Percentiles rank a stretch among this genome's conserved stretches.
These are phyloP conservation scores for Lichtheimia corymbifera DNA, from an alignment of 371 early-diverging fungal genomes.

Conservation along the genomic window DNA sequence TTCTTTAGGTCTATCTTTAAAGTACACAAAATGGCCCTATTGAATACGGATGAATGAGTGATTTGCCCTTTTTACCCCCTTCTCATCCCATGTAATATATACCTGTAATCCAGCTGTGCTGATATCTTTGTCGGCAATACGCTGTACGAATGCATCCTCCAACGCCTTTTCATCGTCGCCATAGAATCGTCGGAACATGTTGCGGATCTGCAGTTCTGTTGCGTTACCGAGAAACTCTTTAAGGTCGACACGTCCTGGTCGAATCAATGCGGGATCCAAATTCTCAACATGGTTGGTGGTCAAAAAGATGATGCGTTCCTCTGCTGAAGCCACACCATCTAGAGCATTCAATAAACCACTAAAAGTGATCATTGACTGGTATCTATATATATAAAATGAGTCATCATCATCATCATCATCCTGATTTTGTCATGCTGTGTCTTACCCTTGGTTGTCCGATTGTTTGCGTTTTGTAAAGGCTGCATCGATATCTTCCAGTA, in stretches of 20 bases:
- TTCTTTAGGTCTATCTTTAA: constrained; percentile 73
- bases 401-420: too few species aligned
- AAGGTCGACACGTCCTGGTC: constrained; percentile 98
- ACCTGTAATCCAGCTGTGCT: constrained; percentile 83
- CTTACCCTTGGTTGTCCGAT: constrained; percentile 62
- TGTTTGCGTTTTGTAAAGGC: constrained; percentile 84
- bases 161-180: constrained; percentile 49
- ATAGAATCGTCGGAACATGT: constrained; percentile 92
- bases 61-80: too few species aligned
- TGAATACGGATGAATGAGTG: neutral
- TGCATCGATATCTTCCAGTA: constrained; percentile 99
- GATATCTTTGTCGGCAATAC: constrained; percentile 47
- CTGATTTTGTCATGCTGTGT: neutral
- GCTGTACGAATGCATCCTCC: constrained; percentile 73
- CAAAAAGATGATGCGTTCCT: constrained; percentile 98
- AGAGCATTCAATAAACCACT: constrained; percentile 98
- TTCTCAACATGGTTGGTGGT: constrained; percentile 98
- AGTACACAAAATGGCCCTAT: constrained; percentile 93
- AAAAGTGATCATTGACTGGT: constrained; percentile 97
- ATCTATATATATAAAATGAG: constrained; percentile 21
- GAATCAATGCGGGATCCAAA: constrained; percentile 96
- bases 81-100: neutral
- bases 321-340: constrained; percentile 98
- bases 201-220: constrained; percentile 70
- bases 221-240: constrained; percentile 91